phyloP scores from a whole-genome alignment of 768 basidiomycete species.

The Lactarius deliciosus region DNA sequence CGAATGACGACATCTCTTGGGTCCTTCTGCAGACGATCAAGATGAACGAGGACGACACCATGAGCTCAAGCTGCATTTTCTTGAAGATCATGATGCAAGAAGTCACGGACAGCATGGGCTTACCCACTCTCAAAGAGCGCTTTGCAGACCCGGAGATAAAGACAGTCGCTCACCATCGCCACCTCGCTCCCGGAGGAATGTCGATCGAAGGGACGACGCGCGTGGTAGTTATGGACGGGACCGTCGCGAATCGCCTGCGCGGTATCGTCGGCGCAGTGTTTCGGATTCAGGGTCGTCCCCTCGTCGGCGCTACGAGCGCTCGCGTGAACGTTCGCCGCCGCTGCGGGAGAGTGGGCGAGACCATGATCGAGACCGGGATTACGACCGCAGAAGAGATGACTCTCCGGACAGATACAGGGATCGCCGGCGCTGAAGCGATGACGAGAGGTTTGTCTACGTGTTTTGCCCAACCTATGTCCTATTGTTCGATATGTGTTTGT shows the following conservation, averaged over 20 bases:
- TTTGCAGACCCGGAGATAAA: constrained; percentile 87
- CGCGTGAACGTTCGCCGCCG: constrained; percentile 14
- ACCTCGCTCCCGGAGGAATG: constrained; percentile 19
- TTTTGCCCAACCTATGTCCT: neutral
- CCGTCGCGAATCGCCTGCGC: constrained; percentile 13
- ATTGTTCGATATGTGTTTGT: neutral
- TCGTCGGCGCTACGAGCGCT: constrained; percentile 16
- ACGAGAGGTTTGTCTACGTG: neutral
- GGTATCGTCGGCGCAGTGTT: constrained; percentile 23
- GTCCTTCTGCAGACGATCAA: constrained; percentile 76
- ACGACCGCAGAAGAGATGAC: constrained; percentile 24
- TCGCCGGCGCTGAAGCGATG: constrained; percentile 15
- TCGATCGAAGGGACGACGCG: constrained; percentile 6
- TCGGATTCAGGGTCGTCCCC: constrained; percentile 25
- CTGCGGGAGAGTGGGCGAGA: constrained; percentile 16
- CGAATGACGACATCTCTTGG: constrained; percentile 92
- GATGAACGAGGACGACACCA: constrained; percentile 98
- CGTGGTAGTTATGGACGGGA: constrained; percentile 12
- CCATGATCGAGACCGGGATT: constrained; percentile 13
- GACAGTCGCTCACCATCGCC: constrained; percentile 27
- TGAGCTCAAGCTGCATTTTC: constrained; percentile 93
- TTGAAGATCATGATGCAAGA: constrained; percentile 96
- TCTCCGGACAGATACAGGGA: constrained; percentile 25
- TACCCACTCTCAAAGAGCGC: constrained; percentile 81
- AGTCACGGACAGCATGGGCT: constrained; percentile 91